Evolutionary conservation across 1,284 basidiomycete genomes (phyloP), one percentile per base, ranked within the genome.

Genomic region (Pseudozyma thailandica): DNA sequence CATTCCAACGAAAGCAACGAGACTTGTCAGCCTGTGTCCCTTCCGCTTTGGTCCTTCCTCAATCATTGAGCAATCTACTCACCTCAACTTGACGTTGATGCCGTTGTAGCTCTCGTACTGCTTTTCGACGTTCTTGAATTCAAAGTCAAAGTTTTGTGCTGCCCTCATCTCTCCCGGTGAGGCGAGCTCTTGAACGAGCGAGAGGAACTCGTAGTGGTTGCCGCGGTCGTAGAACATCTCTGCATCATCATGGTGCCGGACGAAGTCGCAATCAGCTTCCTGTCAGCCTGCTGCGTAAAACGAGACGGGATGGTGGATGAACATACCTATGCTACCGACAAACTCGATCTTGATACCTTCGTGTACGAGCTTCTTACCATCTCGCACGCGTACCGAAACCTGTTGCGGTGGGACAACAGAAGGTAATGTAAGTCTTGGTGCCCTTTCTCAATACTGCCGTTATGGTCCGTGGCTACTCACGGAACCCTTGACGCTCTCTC

Each of bases 61-160:
- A 16, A 16, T 7, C 6, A 16, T 31, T 7, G 13, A 16, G 33
- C 6, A 7, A 35, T 6, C 15, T n/a, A 41, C 65, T 39, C 45
- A 77, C 68, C 80, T 86, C 71, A 98, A 87, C 85, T 97, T 97
- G 69, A 98, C 95, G 79, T 98, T 98, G 83, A 98, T 98, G 1
- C 95, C 95, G 74, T 94, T 90, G 83, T 98, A 98, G 78, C 91
- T 93, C 86, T 98, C 95, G 79, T 93, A 97, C 82, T 95, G 93
- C 86, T 98, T 98, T 88, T 98, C 96, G 46, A 98, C 92, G 78
- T 96, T 98, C 87, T 98, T 98, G 88, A 98, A 98, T 74, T 89
- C 87, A 84, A 98, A 98, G 53, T 97, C 93, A 78, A 90, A 95
- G 16, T 93, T 92, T 84, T 97, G 93, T 0, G 93, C 93, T 77